Percentiles rank a stretch among this genome's conserved stretches.
Conservation (phyloP, 495 filamentous ascomycete genomes). For the Acidiella bohemica region DNA sequence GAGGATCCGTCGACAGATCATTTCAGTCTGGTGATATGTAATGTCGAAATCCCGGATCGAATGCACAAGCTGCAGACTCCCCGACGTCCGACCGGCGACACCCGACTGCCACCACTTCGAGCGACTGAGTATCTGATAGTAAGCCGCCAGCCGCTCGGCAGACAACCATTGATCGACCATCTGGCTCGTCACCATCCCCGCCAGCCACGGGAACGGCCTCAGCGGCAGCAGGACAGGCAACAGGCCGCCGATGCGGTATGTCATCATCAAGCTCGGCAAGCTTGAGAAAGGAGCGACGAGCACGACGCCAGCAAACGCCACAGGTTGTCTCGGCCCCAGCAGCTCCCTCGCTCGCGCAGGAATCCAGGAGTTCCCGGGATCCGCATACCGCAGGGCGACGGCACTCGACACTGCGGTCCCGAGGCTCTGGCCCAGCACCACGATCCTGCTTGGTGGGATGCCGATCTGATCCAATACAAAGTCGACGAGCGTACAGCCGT, state of each 20-base stretch:
- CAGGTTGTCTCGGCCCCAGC: slow-evolving; percentile 2
- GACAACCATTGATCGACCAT: slow-evolving; percentile 48
- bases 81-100: slow-evolving; percentile 23
- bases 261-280: slow-evolving; percentile 54
- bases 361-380: slow-evolving; percentile 14
- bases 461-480: slow-evolving; percentile 53
- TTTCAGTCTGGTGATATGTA: slow-evolving; percentile 22
- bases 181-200: slow-evolving; percentile 30
- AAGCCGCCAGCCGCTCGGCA: slow-evolving; percentile 31
- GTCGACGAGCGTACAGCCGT: slow-evolving; percentile 56
- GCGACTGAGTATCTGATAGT: slow-evolving; percentile 24
- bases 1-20: slow-evolving; percentile 18
- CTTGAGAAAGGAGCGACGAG: slow-evolving; percentile 68
- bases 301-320: slow-evolving; percentile 53
- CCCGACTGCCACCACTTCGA: slow-evolving; percentile 28
- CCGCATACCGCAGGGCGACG: slow-evolving; percentile 53
- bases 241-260: slow-evolving; percentile 58
- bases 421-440: slow-evolving; percentile 76
- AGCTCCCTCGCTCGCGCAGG: background rate
- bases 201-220: slow-evolving; percentile 39
- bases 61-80: slow-evolving; percentile 23
- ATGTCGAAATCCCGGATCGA: slow-evolving; percentile 28
- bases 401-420: slow-evolving; percentile 72
- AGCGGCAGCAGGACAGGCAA: slow-evolving; percentile 71
- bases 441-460: slow-evolving; percentile 57